These are phyloP conservation scores for Phialemonium atrogriseum DNA, from an alignment of 2,329 filamentous ascomycete species.

Conservation along the genomic window DNA sequence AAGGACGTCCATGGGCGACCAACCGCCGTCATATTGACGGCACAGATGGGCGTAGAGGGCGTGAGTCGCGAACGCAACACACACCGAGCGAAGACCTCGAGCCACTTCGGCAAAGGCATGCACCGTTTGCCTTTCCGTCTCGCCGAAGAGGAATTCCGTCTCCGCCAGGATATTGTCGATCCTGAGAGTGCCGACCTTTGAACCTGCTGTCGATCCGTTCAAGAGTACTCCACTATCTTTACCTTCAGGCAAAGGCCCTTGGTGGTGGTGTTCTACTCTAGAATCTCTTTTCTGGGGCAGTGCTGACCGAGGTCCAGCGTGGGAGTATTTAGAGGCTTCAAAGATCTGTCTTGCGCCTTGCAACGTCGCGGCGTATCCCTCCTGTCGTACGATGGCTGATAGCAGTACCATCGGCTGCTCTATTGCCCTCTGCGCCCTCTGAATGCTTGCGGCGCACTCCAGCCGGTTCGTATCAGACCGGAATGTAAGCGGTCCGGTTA, in stretches of 20 bases:
- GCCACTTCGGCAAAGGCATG: conserved; percentile 5
- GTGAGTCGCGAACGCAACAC: conserved; percentile 1
- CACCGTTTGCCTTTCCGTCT: conserved; percentile 1
- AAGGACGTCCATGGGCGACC: conserved; percentile 10
- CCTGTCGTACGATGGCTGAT: conserved; percentile 1
- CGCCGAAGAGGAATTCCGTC: not conserved
- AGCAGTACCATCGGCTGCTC: conserved; percentile 6
- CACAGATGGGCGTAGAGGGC: conserved; percentile 9
- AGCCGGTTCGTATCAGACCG: conserved; percentile 3
- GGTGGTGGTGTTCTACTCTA: not conserved
- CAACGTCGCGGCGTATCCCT: conserved; percentile 3
- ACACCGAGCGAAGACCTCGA: conserved; percentile 6
- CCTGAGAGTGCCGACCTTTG: conserved; percentile 3
- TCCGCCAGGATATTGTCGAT: conserved; percentile 4
- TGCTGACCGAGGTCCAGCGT: no score
- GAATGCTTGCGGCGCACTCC: conserved; percentile 3
- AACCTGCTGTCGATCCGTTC: no score
- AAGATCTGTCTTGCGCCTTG: conserved; percentile 5
- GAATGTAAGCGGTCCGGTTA: conserved; percentile 9
- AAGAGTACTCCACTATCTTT: no score
- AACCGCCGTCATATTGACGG: conserved; percentile 4
- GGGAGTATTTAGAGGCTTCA: conserved; percentile 4
- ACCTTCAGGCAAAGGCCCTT: not conserved
- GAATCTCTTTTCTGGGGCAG: no score
- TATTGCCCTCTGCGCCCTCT: conserved; percentile 7